These are phyloP conservation scores for Dactylellina sp. DNA, from an alignment of 2,329 filamentous ascomycete genomes.

Conservation along the genomic window DNA sequence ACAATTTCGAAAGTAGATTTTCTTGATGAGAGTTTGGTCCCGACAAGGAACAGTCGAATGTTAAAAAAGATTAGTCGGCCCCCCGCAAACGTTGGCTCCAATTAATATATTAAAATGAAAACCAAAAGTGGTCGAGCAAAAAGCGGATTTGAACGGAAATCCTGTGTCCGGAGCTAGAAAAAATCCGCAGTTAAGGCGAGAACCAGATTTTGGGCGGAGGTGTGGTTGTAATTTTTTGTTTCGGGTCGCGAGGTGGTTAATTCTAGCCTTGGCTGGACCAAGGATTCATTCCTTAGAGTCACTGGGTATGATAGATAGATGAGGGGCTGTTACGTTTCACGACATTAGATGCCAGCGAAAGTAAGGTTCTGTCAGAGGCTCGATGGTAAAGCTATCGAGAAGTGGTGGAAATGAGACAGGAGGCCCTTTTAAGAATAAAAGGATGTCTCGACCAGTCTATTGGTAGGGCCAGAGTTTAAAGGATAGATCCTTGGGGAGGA, in stretches of 20 bases:
- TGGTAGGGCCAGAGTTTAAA: slow-evolving; percentile 29
- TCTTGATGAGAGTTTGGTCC: slow-evolving; percentile 31
- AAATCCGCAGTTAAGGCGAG: slow-evolving; percentile 7
- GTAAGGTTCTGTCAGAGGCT: slow-evolving; percentile 9
- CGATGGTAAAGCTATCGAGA: slow-evolving; percentile 13
- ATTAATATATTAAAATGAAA: slow-evolving; percentile 52
- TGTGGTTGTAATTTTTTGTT: slow-evolving; percentile 28
- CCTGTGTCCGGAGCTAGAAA: neutral
- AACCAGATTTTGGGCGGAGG: neutral
- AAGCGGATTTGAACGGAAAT: slow-evolving; percentile 20
- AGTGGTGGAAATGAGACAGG: slow-evolving; percentile 17
- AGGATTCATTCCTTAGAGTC: slow-evolving; percentile 12
- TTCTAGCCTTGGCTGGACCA: slow-evolving; percentile 12
- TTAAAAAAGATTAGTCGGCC: slow-evolving; percentile 52
- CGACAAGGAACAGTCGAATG: slow-evolving; percentile 41
- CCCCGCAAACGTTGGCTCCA: slow-evolving; percentile 21
- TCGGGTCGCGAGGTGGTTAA: slow-evolving; percentile 14
- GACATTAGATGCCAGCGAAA: slow-evolving; percentile 37
- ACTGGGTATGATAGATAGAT: slow-evolving; percentile 38
- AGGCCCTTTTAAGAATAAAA: slow-evolving; percentile 10
- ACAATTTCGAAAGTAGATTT: neutral
- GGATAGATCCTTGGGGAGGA: slow-evolving; percentile 39
- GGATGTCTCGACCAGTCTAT: slow-evolving; percentile 35
- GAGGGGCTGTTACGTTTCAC: slow-evolving; percentile 56
- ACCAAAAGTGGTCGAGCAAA: slow-evolving; percentile 11